These are phyloP conservation scores for Eremothecium gossypii DNA, from an alignment of 1,139 yeast species.

Conservation along the genomic window DNA sequence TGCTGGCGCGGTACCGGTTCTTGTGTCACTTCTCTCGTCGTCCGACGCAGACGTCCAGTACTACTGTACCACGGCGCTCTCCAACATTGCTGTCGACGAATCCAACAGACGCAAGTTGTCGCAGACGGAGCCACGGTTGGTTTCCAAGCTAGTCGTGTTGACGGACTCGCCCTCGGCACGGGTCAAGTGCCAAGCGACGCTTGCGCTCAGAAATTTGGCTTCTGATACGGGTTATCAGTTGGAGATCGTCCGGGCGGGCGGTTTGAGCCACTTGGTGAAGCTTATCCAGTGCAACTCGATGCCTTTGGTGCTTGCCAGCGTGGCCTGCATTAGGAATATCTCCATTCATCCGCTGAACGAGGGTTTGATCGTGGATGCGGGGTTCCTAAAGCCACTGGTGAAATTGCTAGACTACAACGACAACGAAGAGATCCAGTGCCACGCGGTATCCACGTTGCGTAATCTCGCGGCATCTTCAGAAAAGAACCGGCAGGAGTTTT, in stretches of 20 bases:
- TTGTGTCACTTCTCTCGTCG: slow-evolving; percentile 79
- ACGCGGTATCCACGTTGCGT: slow-evolving; percentile 90
- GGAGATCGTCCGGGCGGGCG: slow-evolving; percentile 92
- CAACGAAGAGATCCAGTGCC: slow-evolving; percentile 95
- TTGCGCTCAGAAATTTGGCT: slow-evolving; percentile 90
- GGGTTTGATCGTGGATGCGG: slow-evolving; percentile 90
- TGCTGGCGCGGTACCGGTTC: slow-evolving; percentile 96
- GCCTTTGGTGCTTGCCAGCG: slow-evolving; percentile 90
- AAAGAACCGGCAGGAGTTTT: slow-evolving; percentile 80
- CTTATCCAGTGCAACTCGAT: slow-evolving; percentile 83
- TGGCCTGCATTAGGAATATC: slow-evolving; percentile 94
- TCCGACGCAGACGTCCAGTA: slow-evolving; percentile 96
- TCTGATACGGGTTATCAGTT: slow-evolving; percentile 87
- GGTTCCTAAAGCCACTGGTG: slow-evolving; percentile 85
- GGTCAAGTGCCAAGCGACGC: slow-evolving; percentile 96
- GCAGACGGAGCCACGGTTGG: slow-evolving; percentile 89
- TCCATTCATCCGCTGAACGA: slow-evolving; percentile 95
- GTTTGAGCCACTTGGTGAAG: slow-evolving; percentile 83
- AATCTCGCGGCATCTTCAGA: slow-evolving; percentile 94
- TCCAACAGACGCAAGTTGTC: slow-evolving; percentile 79
- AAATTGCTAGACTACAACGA: slow-evolving; percentile 74
- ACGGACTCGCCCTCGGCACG: slow-evolving; percentile 92
- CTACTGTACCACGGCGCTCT: slow-evolving; percentile 93
- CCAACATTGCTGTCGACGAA: slow-evolving; percentile 95
- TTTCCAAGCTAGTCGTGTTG: slow-evolving; percentile 72